These are phyloP conservation scores for Effrenium voratum DNA, from an alignment of 73 alveolate species.

Conservation along the genomic window DNA sequence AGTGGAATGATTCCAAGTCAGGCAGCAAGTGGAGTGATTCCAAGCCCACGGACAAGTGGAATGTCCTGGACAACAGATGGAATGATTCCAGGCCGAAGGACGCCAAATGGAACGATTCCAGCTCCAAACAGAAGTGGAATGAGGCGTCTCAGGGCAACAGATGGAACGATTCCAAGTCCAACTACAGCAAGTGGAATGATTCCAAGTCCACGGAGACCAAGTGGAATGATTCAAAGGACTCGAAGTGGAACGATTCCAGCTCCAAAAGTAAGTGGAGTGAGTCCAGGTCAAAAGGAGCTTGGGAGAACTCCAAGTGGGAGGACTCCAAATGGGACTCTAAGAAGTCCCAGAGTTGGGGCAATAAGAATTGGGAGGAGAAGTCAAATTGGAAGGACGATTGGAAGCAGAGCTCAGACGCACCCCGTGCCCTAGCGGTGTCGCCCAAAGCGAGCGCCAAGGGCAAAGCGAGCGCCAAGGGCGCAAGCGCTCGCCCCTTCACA, in stretches of 20 bases:
- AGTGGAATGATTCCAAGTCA: too few relatives aligned
- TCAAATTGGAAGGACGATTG: constrained; percentile 57
- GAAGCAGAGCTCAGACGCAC: neutral
- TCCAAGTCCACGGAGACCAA: neutral
- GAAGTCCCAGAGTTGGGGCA: neutral
- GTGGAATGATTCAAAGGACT: neutral
- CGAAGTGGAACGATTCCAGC: neutral
- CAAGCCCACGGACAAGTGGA: too few relatives aligned
- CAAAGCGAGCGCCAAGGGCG: neutral
- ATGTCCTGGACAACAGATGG: too few relatives aligned
- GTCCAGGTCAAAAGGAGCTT: neutral
- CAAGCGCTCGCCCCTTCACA: constrained; percentile 45
- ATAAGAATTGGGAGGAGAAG: neutral
- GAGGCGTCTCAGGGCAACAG: neutral
- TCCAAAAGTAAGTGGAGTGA: neutral
- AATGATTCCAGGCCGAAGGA: too few relatives aligned
- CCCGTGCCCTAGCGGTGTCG: neutral
- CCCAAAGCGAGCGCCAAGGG: neutral
- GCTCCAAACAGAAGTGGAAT: neutral
- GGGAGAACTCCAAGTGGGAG: constrained; percentile 9
- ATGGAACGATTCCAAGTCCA: neutral
- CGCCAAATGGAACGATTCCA: too few relatives aligned
- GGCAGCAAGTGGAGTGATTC: too few relatives aligned
- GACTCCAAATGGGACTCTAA: constrained; percentile 25
- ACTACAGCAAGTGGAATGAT: neutral